Base-by-base conservation (phyloP, 768 basidiomycete species). In the Porpolomopsis calyptriformis region DNA sequence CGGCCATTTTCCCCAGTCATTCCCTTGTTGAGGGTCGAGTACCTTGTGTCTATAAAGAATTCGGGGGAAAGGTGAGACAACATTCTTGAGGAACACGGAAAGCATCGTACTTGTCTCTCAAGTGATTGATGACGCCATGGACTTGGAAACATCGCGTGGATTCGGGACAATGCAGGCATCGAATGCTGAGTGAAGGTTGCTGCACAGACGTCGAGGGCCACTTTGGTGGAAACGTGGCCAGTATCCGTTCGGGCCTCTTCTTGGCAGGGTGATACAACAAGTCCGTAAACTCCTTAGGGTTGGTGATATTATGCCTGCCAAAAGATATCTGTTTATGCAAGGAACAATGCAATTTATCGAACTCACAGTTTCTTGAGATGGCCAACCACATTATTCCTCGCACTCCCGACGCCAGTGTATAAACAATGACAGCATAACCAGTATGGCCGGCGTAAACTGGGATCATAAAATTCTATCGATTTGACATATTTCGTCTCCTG, bases 261-360 rank as follows among this genome's bases (percentile, higher is more conserved):
- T 14, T 19, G 25, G 33, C n/a, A n/a, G n/a, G n/a, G 34, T 45
- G 31, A 16, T 34, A 10, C 19, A 45, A 45, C 8, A 45, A 45
- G 18, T 45, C 20, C 4, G 43, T 23, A 9, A 16, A 8, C 6
- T 22, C 16, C 16, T 36, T 22, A 16, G 19, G 19, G 33, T 3
- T 16, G 10, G 3, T 24, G 38, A 40, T 18, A 20, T 40, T 18
- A 24, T 40, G 38, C 12, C 38, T 40, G 6, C 19, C 3, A 11
- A 40, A 40, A 20, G 3, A 18, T 16, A 2, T 20, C n/a, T 18
- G 19, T 11, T 40, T 11, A 40, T 3, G 22, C 4, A 20, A 11
- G 4, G n/a, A 24, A 12, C n/a, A 24, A 4, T 4, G 22, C 4
- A 20, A 40, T 11, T 4, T 12, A 12, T 3, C 12, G 3, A 11